Percentiles rank a stretch among this genome's conserved stretches.
Conservation (phyloP, 441 rosid genomes). For the Flueggea neowawraea region DNA sequence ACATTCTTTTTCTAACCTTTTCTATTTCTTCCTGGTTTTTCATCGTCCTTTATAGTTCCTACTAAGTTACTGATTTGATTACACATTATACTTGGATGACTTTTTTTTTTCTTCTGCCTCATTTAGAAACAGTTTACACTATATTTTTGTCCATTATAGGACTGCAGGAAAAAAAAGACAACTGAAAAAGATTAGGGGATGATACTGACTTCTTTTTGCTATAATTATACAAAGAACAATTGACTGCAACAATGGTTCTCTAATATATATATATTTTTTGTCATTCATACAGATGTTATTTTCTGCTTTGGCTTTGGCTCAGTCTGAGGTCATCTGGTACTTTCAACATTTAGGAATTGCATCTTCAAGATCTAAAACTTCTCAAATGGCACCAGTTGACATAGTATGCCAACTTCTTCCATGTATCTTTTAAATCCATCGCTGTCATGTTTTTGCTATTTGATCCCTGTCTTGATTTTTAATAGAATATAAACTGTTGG, state of each 20-base stretch:
- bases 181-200: background rate
- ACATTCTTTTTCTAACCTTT: too few species aligned
- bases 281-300: slow-evolving; percentile 81
- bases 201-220: background rate
- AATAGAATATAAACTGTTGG: slow-evolving; percentile 6
- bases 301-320: slow-evolving; percentile 97
- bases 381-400: slow-evolving; percentile 76
- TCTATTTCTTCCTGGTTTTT: background rate
- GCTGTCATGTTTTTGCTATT: slow-evolving; percentile 2
- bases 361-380: slow-evolving; percentile 78
- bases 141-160: background rate
- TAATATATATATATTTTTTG: slow-evolving; percentile 8
- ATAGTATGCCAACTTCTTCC: slow-evolving; percentile 48
- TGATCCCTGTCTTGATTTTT: background rate
- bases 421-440: slow-evolving; percentile 1
- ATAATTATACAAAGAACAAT: slow-evolving; percentile 1
- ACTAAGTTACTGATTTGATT: background rate
- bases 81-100: background rate
- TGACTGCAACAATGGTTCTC: slow-evolving; percentile 6
- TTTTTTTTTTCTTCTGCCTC: background rate
- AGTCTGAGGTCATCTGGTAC: slow-evolving; percentile 97
- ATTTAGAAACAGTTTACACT: background rate
- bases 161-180: background rate
- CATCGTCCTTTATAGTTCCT: background rate
- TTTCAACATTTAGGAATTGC: slow-evolving; percentile 96